These are phyloP conservation scores for Aureobasidium sp. DNA, from an alignment of 2,329 filamentous ascomycete species.

Conservation along the genomic window DNA sequence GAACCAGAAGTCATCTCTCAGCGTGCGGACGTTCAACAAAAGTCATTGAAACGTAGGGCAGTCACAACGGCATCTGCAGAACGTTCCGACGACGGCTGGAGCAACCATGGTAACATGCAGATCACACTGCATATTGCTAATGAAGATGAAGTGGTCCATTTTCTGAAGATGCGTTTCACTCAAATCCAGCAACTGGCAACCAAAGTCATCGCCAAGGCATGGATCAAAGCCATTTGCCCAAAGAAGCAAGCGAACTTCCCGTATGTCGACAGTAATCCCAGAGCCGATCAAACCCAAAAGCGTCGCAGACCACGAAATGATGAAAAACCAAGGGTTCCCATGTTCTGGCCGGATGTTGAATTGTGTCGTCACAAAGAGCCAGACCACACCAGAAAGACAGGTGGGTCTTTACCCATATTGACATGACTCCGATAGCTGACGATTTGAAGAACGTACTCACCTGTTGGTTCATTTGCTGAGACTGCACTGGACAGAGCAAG, in stretches of 20 bases:
- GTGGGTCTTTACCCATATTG: slow-evolving; percentile 34
- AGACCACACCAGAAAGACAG: slow-evolving; percentile 62
- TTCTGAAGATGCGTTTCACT: slow-evolving; percentile 57
- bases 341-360: slow-evolving; percentile 30
- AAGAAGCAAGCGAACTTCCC: slow-evolving; percentile 71
- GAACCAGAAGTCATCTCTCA: neutral
- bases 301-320: slow-evolving; percentile 5
- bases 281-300: slow-evolving; percentile 22
- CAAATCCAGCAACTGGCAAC: slow-evolving; percentile 64
- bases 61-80: neutral
- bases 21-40: neutral
- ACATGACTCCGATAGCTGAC: neutral
- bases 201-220: slow-evolving; percentile 67
- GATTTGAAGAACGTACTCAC: slow-evolving; percentile 1
- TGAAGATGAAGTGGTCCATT: slow-evolving; percentile 38
- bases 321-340: slow-evolving; percentile 22
- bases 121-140: slow-evolving; percentile 20
- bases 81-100: neutral
- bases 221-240: slow-evolving; percentile 68
- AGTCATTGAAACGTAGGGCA: neutral
- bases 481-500: slow-evolving; percentile 14
- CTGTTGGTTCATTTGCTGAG: slow-evolving; percentile 15
- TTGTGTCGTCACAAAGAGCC: slow-evolving; percentile 63
- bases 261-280: slow-evolving; percentile 50
- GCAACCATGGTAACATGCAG: slow-evolving; percentile 6